Evolutionary conservation across 164 flowering plant genomes (phyloP).

Genomic region (Aristolochia californica): DNA sequence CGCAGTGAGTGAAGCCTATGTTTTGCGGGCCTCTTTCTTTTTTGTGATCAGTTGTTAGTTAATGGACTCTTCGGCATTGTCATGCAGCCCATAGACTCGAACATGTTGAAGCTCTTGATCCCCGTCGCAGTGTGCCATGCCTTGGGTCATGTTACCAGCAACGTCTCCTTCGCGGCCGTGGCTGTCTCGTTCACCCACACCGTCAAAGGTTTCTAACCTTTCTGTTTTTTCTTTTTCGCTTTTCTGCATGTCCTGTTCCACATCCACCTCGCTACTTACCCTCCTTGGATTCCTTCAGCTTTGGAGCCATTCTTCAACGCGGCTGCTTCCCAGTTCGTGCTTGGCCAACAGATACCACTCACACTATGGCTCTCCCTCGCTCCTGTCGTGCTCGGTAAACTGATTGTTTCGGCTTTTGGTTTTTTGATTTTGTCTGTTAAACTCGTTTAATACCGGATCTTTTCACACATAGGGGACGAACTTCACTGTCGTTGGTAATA

Average conservation of each 20-base stretch:
- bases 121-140: constrained; percentile 94
- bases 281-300: constrained; percentile 35
- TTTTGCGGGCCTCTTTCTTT: too few relatives aligned
- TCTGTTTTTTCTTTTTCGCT: background rate
- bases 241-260: too few relatives aligned
- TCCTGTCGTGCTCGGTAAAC: constrained; percentile 68
- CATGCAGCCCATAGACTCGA: constrained; percentile 80
- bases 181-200: constrained; percentile 96
- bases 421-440: background rate
- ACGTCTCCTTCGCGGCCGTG: constrained; percentile 91
- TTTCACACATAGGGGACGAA: too few relatives aligned
- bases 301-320: constrained; percentile 98
- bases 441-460: too few relatives aligned
- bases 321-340: constrained; percentile 90
- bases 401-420: background rate
- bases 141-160: constrained; percentile 92
- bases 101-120: constrained; percentile 66
- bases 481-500: too few relatives aligned
- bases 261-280: too few relatives aligned
- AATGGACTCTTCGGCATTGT: too few relatives aligned
- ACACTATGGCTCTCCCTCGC: constrained; percentile 83
- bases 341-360: constrained; percentile 70
- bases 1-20: constrained; percentile 69
- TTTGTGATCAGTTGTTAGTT: too few relatives aligned
- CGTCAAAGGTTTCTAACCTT: constrained; percentile 57